Conservation (phyloP, 805 yeast species). For the Wickerhamomyces canadensis region DNA sequence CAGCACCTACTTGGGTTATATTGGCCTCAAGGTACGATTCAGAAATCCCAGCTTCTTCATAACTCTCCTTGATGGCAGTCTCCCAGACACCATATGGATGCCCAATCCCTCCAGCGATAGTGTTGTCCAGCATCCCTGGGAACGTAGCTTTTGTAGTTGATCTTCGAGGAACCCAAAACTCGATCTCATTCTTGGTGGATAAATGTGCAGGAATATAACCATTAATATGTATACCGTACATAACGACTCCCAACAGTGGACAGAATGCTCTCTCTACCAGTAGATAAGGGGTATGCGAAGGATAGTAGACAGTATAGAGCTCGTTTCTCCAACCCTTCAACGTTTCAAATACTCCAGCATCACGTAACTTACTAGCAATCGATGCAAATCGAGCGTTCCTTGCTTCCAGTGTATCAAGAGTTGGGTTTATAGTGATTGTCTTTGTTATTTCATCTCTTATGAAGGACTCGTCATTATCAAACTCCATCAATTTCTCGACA, state of each 20-base stretch:
- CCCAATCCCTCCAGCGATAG: slow-evolving; percentile 94
- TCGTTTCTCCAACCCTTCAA: slow-evolving; percentile 83
- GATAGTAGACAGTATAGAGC: slow-evolving; percentile 64
- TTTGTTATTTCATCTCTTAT: too few relatives aligned
- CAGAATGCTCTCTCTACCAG: slow-evolving; percentile 77
- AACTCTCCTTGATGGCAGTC: slow-evolving; percentile 79
- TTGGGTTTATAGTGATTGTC: slow-evolving; percentile 26
- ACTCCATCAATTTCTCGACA: slow-evolving; percentile 6
- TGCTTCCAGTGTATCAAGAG: slow-evolving; percentile 33
- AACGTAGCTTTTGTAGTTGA: slow-evolving; percentile 75
- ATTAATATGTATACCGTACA: slow-evolving; percentile 85
- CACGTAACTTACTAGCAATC: slow-evolving; percentile 38
- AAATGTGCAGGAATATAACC: slow-evolving; percentile 58
- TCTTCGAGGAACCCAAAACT: slow-evolving; percentile 83
- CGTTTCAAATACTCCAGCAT: slow-evolving; percentile 30
- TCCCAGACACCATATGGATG: slow-evolving; percentile 70
- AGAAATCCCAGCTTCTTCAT: slow-evolving; percentile 84
- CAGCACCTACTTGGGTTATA: slow-evolving; percentile 52
- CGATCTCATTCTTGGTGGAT: slow-evolving; percentile 34
- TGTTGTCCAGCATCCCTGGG: slow-evolving; percentile 89
- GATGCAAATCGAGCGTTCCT: slow-evolving; percentile 36
- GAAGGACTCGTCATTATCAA: slow-evolving; percentile 20
- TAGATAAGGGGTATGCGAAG: slow-evolving; percentile 51
- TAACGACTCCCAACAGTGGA: slow-evolving; percentile 75
- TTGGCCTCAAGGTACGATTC: slow-evolving; percentile 42